Evolutionary conservation across 2,329 filamentous ascomycete genomes (phyloP).

Genomic region (Arthroderma sp.): DNA sequence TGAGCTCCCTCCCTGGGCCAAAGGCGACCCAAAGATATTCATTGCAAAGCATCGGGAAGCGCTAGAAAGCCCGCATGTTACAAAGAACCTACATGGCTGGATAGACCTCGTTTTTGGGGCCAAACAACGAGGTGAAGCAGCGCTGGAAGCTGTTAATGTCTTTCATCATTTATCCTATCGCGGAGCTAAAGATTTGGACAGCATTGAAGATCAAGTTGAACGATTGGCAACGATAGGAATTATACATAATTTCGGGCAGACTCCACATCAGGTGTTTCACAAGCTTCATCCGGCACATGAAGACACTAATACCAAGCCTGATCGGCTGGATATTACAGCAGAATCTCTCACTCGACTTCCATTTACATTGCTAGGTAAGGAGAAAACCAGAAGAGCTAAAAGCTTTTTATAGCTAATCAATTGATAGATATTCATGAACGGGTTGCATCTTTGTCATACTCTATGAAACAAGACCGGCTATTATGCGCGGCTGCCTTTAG

Average conservation of each 20-base stretch:
- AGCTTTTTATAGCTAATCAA: conserved; percentile 5
- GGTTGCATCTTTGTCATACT: conserved; percentile 66
- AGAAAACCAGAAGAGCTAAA: background rate
- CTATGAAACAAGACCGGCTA: conserved; percentile 66
- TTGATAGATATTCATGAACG: conserved; percentile 54
- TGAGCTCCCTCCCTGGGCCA: conserved; percentile 86
- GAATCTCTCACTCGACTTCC: conserved; percentile 66
- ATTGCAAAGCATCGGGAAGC: conserved; percentile 93
- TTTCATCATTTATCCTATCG: conserved; percentile 95
- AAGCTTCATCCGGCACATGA: conserved; percentile 69
- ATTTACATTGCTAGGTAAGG: conserved; percentile 56
- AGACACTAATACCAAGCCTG: conserved; percentile 48
- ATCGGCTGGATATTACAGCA: conserved; percentile 63
- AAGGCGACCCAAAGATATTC: conserved; percentile 89
- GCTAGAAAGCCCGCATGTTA: conserved; percentile 84
- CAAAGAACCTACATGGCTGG: conserved; percentile 79
- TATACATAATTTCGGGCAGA: conserved; percentile 98
- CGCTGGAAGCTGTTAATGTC: conserved; percentile 81
- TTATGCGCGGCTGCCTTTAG: conserved; percentile 74
- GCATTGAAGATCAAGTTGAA: conserved; percentile 78
- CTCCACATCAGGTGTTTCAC: conserved; percentile 84
- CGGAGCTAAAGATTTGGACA: conserved; percentile 82
- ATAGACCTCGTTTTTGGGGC: conserved; percentile 90
- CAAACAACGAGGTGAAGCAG: conserved; percentile 87
- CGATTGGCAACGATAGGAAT: conserved; percentile 81